Evolutionary conservation across 768 basidiomycete species (phyloP).

Genomic region (Xanthoconium purpureum): DNA sequence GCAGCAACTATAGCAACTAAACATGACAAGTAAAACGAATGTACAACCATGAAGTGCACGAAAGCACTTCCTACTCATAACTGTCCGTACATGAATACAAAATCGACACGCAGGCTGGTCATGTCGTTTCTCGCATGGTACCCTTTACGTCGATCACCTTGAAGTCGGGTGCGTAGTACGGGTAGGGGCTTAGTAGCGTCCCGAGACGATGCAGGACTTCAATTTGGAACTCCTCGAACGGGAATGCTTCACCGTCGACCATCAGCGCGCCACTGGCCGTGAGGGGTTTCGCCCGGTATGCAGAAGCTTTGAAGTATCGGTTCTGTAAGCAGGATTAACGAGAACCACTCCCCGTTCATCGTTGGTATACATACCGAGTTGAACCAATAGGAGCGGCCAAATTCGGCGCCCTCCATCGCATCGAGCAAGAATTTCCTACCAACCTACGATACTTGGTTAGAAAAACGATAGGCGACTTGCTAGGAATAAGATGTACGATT

Average conservation of each 20-base stretch:
- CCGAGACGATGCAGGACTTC: slow-evolving; percentile 70
- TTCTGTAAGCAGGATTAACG: slow-evolving; percentile 40
- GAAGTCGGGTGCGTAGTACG: slow-evolving; percentile 55
- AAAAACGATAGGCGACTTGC: neutral
- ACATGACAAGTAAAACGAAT: neutral
- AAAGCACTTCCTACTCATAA: neutral
- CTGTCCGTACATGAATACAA: neutral
- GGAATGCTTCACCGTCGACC: slow-evolving; percentile 77
- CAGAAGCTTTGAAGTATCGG: slow-evolving; percentile 68
- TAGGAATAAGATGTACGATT: slow-evolving; percentile 39
- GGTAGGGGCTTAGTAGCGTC: slow-evolving; percentile 58
- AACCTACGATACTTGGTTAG: slow-evolving; percentile 19
- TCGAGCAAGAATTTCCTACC: slow-evolving; percentile 47
- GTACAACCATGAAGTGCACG: neutral
- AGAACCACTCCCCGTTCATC: neutral
- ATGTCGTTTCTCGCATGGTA: slow-evolving; percentile 13
- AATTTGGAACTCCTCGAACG: slow-evolving; percentile 72
- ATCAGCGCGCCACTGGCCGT: slow-evolving; percentile 52
- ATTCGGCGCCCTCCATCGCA: slow-evolving; percentile 57
- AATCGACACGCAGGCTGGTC: neutral
- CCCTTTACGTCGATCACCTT: slow-evolving; percentile 26
- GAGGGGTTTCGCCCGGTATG: slow-evolving; percentile 69
- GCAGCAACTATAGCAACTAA: neutral
- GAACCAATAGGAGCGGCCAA: slow-evolving; percentile 62
- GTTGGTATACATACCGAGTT: slow-evolving; percentile 43